Percentiles rank a stretch among this genome's conserved stretches.
These are phyloP conservation scores for Suhomyces taliae DNA, from an alignment of 1,139 yeast genomes.

Conservation along the genomic window DNA sequence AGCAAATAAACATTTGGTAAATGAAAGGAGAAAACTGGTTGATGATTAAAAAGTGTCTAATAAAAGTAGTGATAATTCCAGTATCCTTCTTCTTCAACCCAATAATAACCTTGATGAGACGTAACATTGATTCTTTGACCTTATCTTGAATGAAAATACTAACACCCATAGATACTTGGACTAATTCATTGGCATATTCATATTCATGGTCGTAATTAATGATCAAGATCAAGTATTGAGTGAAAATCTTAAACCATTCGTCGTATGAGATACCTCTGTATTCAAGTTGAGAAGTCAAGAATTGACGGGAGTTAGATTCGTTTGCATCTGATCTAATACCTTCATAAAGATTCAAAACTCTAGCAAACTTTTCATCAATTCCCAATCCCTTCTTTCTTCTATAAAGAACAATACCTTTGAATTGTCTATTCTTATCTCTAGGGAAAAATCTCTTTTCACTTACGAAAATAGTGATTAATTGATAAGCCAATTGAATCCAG, in stretches of 20 bases:
- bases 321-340: slow-evolving; percentile 45
- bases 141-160: slow-evolving; percentile 73
- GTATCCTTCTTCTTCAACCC: slow-evolving; percentile 56
- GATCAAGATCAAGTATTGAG: slow-evolving; percentile 70
- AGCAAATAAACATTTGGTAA: slow-evolving; percentile 63
- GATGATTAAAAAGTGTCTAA: slow-evolving; percentile 62
- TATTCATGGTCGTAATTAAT: slow-evolving; percentile 59
- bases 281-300: slow-evolving; percentile 46
- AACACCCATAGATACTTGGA: slow-evolving; percentile 73
- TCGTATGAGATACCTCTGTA: slow-evolving; percentile 78
- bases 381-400: slow-evolving; percentile 61
- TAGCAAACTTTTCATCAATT: slow-evolving; percentile 69
- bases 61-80: slow-evolving; percentile 47
- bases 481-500: slow-evolving; percentile 86
- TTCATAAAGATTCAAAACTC: slow-evolving; percentile 65
- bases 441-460: slow-evolving; percentile 78
- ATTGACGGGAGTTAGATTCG: slow-evolving; percentile 36
- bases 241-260: slow-evolving; percentile 81
- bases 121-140: slow-evolving; percentile 54
- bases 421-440: slow-evolving; percentile 64
- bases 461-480: slow-evolving; percentile 77
- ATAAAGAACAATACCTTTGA: slow-evolving; percentile 66
- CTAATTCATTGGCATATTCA: slow-evolving; percentile 67
- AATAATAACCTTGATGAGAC: slow-evolving; percentile 64
- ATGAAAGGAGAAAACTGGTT: slow-evolving; percentile 76